Evolutionary conservation across 345 rosid species (phyloP), one percentile per base, ranked within the genome.

Genomic region (Salix brachista): DNA sequence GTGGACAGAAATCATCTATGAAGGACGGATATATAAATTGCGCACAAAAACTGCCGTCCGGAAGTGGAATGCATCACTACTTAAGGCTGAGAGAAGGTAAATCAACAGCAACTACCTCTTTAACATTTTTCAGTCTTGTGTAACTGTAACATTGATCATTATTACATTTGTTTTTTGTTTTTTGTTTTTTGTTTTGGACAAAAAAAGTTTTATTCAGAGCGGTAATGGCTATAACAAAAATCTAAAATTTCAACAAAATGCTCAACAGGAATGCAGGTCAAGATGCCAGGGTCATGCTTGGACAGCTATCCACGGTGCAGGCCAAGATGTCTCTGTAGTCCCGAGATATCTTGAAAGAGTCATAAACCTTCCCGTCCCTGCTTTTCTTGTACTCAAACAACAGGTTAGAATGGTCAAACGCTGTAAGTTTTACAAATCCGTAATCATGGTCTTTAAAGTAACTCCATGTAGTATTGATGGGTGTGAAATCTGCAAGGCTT

Each of bases 301-400:
- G 88, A 76, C 92, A 90, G 79, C 93, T 84, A 81, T 86, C 96
- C 64, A 71, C 73, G 1, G 88, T 80, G 78, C 88, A 91, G 74
- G 91, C 91, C 70, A 88, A 69, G 66, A 85, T 78, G 79, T 90
- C 86, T 69, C 84, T 85, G 71, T 86, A 88, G 67, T 84, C 92
- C 68, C 88, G 73, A 50, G 89, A 86, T 74, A 90, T 86, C 6
- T 39, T 80, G 81, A 92, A 89, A 6, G 89, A 84, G 64, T 90
- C 97, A 13, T 89, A 85, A 16, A 89, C 93, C 82, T 85, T 79
- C 48, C 93, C 94, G 19, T 90, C 85, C 2, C 91, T 84, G 80
- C 94, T 90, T 80, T 90, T 90, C 88, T 83, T 90, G 81, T 89
- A 92, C 60, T 92, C 94, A 0, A 90, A 83, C 77, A 89, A 39